A percentile compares a stretch with the other conserved stretches of the same genome.
phyloP scores from a whole-genome alignment of 2,329 filamentous ascomycete species.

The Colletotrichum lentis region DNA sequence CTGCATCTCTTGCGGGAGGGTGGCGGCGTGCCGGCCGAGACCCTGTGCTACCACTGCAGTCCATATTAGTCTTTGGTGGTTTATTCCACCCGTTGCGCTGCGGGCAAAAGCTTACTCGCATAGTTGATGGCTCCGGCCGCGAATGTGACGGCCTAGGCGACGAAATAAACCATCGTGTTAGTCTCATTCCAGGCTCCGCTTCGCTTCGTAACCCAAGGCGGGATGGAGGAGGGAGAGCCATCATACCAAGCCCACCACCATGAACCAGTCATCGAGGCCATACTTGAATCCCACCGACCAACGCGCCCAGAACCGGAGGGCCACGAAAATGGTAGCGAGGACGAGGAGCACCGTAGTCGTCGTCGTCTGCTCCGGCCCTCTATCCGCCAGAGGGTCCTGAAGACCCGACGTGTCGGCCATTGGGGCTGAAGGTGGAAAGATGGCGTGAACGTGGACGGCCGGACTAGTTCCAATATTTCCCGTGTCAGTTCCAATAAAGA shows the following conservation, averaged over 20 bases:
- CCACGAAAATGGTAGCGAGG: conserved; percentile 30
- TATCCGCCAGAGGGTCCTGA: conserved; percentile 26
- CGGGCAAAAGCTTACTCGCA: conserved; percentile 30
- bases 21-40: conserved; percentile 30
- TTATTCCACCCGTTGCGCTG: background rate
- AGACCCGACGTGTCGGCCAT: conserved; percentile 26
- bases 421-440: conserved; percentile 6
- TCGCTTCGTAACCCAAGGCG: background rate
- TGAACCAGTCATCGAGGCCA: conserved; percentile 33
- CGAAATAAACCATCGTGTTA: background rate
- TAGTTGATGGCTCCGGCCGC: conserved; percentile 29
- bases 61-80: background rate
- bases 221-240: too few relatives aligned
- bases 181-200: background rate
- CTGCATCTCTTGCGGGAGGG: conserved; percentile 16
- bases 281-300: conserved; percentile 30
- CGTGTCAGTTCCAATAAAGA: background rate
- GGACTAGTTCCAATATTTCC: conserved; percentile 11
- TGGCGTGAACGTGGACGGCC: background rate
- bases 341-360: conserved; percentile 30
- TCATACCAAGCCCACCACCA: conserved; percentile 28
- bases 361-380: conserved; percentile 27
- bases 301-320: conserved; percentile 28
- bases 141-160: conserved; percentile 20
- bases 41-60: conserved; percentile 27